These are phyloP conservation scores for Tetradesmus obliquus DNA, from an alignment of 139 green algal genomes.

Conservation along the genomic window DNA sequence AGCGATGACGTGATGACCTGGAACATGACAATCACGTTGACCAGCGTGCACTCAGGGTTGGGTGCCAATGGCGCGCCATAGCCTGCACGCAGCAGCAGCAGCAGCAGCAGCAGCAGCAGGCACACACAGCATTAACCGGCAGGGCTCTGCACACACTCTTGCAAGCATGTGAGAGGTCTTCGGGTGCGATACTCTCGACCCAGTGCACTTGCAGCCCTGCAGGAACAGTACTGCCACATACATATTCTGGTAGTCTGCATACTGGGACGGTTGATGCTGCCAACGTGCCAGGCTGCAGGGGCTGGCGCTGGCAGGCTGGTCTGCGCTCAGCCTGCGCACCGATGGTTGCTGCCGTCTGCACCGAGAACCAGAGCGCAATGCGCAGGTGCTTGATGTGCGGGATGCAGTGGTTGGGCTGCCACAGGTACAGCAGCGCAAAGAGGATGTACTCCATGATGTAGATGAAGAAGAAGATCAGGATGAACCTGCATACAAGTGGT, in stretches of 20 bases:
- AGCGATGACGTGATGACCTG: constrained; percentile 40
- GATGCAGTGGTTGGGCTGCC: constrained; percentile 37
- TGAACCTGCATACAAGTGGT: background rate
- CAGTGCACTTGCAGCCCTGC: background rate
- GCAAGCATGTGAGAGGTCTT: background rate
- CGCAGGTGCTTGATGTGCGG: constrained; percentile 16
- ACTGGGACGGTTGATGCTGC: background rate
- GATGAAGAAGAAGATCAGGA: constrained; percentile 31
- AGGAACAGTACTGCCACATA: background rate
- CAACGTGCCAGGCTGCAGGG: background rate
- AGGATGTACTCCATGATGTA: constrained; percentile 18
- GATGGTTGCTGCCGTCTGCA: constrained; percentile 39
- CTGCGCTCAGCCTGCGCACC: background rate
- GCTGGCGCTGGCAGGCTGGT: background rate
- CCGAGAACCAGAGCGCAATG: constrained; percentile 27
- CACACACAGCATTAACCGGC: background rate
- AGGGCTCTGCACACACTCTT: background rate
- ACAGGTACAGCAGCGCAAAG: constrained; percentile 41
- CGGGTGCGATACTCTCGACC: background rate
- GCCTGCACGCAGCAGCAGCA: background rate
- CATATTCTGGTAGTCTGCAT: background rate
- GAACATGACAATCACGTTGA: constrained; percentile 37
- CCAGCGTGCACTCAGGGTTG: constrained; percentile 23
- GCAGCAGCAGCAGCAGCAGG: too few species aligned
- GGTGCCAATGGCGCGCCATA: constrained; percentile 20